Percentiles rank a stretch among this genome's conserved stretches.
phyloP scores from a whole-genome alignment of 148 eudicot species.

The Chenopodium suecicum region DNA sequence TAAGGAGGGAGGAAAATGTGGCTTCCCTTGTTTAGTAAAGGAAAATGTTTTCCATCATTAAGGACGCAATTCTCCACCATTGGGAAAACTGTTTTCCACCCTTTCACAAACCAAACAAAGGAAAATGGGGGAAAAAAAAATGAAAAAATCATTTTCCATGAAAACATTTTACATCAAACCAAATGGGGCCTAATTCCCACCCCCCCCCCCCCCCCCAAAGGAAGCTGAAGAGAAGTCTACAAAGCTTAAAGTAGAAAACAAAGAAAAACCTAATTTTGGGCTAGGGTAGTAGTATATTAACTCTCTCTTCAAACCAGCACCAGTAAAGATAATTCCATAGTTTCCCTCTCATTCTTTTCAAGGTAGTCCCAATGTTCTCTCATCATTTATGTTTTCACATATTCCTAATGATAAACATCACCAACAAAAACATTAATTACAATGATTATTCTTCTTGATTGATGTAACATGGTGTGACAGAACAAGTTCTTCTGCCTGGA shows the following conservation, averaged over 20 bases:
- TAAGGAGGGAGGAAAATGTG: too few relatives aligned
- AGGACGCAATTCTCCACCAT: too few relatives aligned
- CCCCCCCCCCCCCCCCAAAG: too few relatives aligned
- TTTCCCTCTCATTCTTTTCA: not conserved
- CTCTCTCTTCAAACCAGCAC: not conserved
- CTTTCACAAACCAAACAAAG: too few relatives aligned
- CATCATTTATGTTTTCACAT: not conserved
- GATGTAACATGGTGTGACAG: not conserved
- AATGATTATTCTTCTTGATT: not conserved
- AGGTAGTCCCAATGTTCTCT: not conserved
- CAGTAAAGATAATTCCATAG: not conserved
- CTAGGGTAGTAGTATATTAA: not conserved
- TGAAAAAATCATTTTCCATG: too few relatives aligned
- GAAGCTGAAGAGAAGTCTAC: not conserved
- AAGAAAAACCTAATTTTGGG: not conserved
- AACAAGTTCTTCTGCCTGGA: not conserved
- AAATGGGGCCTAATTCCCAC: too few relatives aligned
- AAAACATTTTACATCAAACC: too few relatives aligned
- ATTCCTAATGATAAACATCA: not conserved
- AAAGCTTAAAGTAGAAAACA: not conserved
- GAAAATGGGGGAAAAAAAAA: too few relatives aligned
- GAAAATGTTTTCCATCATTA: too few relatives aligned
- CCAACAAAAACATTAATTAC: not conserved
- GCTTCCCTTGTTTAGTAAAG: too few relatives aligned
- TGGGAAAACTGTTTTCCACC: too few relatives aligned